A percentile compares a stretch with the other conserved stretches of the same genome.
Evolutionary conservation across 1,284 basidiomycete genomes (phyloP).

Genomic region (Trichosporon asahii): DNA sequence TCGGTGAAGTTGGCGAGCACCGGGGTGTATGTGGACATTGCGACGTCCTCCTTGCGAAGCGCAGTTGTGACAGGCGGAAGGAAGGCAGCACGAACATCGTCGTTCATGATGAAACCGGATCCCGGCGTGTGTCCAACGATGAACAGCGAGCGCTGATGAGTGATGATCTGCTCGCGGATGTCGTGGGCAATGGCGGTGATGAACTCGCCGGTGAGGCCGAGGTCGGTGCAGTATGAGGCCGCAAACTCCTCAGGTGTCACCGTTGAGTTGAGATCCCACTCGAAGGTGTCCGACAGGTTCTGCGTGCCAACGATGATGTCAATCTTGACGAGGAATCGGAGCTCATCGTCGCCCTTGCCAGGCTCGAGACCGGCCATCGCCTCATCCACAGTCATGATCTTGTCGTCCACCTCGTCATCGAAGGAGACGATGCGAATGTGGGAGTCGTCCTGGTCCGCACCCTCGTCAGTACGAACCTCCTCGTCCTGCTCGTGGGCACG

Average conservation of each 20-base stretch:
- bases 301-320: slow-evolving; percentile 93
- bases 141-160: slow-evolving; percentile 87
- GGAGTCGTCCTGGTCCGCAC: slow-evolving; percentile 27
- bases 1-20: slow-evolving; percentile 83
- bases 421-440: slow-evolving; percentile 29
- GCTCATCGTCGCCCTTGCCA: slow-evolving; percentile 61
- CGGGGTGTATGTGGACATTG: slow-evolving; percentile 72
- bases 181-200: slow-evolving; percentile 93
- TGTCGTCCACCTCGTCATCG: slow-evolving; percentile 32
- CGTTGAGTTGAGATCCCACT: slow-evolving; percentile 85
- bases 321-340: slow-evolving; percentile 87
- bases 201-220: slow-evolving; percentile 90
- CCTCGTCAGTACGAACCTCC: slow-evolving; percentile 38
- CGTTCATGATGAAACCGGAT: slow-evolving; percentile 75
- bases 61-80: slow-evolving; percentile 66
- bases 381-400: slow-evolving; percentile 49
- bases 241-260: slow-evolving; percentile 92
- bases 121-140: slow-evolving; percentile 83
- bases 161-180: slow-evolving; percentile 91
- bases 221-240: slow-evolving; percentile 76
- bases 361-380: slow-evolving; percentile 34
- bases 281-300: slow-evolving; percentile 94
- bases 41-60: slow-evolving; percentile 69
- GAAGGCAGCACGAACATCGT: slow-evolving; percentile 86
- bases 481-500: slow-evolving; percentile 28